These are phyloP conservation scores for Microbotryum violaceum DNA, from an alignment of 1,284 basidiomycete genomes.

Conservation along the genomic window DNA sequence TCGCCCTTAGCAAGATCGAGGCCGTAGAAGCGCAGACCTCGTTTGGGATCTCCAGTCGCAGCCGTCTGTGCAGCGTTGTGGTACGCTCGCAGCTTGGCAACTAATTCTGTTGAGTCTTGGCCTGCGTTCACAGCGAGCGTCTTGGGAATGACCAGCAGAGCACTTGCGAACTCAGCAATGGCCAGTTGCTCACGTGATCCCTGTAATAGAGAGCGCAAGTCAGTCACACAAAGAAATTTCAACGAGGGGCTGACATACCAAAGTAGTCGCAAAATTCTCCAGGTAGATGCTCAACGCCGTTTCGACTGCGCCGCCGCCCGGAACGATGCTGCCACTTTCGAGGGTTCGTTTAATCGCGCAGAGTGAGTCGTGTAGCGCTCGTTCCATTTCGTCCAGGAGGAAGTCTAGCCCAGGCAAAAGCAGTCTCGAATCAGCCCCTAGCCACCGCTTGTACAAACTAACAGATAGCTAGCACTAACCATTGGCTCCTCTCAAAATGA, in stretches of 20 bases:
- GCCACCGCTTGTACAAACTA: not conserved
- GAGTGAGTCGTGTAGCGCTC: conserved; percentile 87
- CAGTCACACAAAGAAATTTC: not conserved
- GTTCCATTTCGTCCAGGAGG: conserved; percentile 99
- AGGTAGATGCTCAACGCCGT: conserved; percentile 94
- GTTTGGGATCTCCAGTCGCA: conserved; percentile 84
- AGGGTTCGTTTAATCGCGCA: conserved; percentile 95
- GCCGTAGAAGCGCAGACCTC: conserved; percentile 86
- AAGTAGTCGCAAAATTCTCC: conserved; percentile 97
- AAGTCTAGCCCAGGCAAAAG: conserved; percentile 54
- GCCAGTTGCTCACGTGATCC: conserved; percentile 97
- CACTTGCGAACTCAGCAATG: conserved; percentile 93
- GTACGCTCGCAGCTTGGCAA: conserved; percentile 93
- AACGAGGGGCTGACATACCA: conserved; percentile 52
- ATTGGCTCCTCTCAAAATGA: conserved; percentile 93
- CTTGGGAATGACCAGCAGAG: conserved; percentile 91
- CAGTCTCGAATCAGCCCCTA: too few relatives aligned
- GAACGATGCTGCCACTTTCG: conserved; percentile 91
- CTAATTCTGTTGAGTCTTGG: conserved; percentile 95
- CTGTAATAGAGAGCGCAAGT: conserved; percentile 44
- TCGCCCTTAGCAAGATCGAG: conserved; percentile 90
- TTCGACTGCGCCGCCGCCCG: conserved; percentile 96
- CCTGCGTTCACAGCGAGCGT: conserved; percentile 96
- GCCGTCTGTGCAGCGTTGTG: conserved; percentile 91
- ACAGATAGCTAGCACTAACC: conserved; percentile 23